Conservation (phyloP, 2,329 filamentous ascomycete species). For the Trichocomaceae sp. region DNA sequence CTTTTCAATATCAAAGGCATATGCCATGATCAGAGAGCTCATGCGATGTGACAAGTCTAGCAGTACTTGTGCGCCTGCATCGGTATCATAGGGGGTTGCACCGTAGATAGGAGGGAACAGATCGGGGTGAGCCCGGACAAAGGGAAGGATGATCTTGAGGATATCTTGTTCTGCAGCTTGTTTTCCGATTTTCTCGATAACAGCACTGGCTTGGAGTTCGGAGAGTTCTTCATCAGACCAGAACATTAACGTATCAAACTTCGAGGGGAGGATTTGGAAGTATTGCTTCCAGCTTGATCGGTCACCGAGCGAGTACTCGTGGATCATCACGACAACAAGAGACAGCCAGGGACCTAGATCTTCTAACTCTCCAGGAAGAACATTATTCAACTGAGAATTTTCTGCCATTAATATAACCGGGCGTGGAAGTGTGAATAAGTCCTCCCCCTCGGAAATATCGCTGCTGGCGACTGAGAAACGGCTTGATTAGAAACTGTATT, state of each 20-base stretch:
- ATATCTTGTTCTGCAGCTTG: slow-evolving; percentile 65
- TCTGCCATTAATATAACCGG: slow-evolving; percentile 62
- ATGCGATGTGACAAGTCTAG: slow-evolving; percentile 64
- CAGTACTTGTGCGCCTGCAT: slow-evolving; percentile 41
- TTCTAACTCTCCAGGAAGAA: slow-evolving; percentile 51
- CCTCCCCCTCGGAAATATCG: slow-evolving; percentile 66
- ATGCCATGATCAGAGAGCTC: slow-evolving; percentile 86
- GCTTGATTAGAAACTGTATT: not conserved
- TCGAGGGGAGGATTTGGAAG: slow-evolving; percentile 63
- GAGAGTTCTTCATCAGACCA: slow-evolving; percentile 66
- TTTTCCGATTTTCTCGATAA: slow-evolving; percentile 70
- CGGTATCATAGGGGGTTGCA: slow-evolving; percentile 37
- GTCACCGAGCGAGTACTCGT: slow-evolving; percentile 58
- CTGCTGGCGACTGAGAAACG: slow-evolving; percentile 56
- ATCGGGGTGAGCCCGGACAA: slow-evolving; percentile 38
- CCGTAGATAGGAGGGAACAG: slow-evolving; percentile 35
- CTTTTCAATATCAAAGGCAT: slow-evolving; percentile 74
- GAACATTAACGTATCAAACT: slow-evolving; percentile 85
- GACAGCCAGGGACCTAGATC: slow-evolving; percentile 47
- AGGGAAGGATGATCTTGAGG: slow-evolving; percentile 48
- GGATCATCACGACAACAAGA: slow-evolving; percentile 72
- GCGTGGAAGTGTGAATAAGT: slow-evolving; percentile 74
- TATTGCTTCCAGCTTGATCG: slow-evolving; percentile 70
- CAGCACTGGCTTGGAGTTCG: slow-evolving; percentile 68
- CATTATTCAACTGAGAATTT: slow-evolving; percentile 61